These are phyloP conservation scores for Ormosia semicastrata DNA, from an alignment of 306 rosid genomes.

Conservation along the genomic window DNA sequence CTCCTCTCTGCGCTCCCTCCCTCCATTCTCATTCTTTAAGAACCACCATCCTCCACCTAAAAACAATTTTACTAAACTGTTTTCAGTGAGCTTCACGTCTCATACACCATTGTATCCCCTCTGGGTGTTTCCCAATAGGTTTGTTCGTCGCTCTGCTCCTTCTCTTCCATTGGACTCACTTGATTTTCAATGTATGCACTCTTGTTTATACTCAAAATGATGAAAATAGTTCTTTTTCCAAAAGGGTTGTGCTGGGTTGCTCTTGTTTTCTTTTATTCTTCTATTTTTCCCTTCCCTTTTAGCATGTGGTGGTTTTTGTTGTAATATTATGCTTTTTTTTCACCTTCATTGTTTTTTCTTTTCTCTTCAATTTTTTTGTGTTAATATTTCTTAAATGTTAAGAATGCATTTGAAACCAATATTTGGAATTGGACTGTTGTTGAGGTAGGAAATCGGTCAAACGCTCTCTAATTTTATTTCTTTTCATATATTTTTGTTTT, in stretches of 20 bases:
- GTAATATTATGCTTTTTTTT: not conserved
- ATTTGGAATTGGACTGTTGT: not conserved
- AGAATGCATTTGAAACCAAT: no score
- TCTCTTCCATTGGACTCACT: not conserved
- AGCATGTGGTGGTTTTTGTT: not conserved
- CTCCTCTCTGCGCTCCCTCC: no score
- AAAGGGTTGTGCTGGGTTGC: not conserved
- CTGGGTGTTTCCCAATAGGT: constrained; percentile 86
- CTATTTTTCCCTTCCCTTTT: not conserved
- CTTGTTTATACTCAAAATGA: not conserved
- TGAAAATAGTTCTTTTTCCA: not conserved
- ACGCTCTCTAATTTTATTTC: not conserved
- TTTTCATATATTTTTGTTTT: not conserved
- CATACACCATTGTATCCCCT: constrained; percentile 72
- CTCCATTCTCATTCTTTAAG: no score
- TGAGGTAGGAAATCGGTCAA: not conserved
- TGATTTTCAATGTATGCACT: not conserved
- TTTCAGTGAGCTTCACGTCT: constrained; percentile 51
- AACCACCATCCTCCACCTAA: no score
- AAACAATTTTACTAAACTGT: no score
- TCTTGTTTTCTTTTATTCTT: not conserved
- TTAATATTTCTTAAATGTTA: not conserved
- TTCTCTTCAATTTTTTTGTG: not conserved
- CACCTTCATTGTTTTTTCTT: no score
- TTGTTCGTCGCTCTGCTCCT: constrained; percentile 5